These are phyloP conservation scores for Annulohypoxylon stygium DNA, from an alignment of 495 filamentous ascomycete species.

Conservation along the genomic window DNA sequence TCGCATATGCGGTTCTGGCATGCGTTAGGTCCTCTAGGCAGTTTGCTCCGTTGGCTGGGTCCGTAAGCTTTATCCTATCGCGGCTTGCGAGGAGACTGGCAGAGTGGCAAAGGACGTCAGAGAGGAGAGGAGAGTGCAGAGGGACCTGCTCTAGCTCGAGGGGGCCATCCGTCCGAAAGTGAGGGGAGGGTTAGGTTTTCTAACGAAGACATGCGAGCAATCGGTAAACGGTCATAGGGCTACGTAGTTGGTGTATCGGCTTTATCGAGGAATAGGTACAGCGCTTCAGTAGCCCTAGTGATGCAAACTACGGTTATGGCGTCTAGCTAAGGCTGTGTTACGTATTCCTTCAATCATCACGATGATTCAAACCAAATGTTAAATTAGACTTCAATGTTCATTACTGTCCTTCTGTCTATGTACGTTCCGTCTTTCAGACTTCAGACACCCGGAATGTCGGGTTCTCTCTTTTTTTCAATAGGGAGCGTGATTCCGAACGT, in stretches of 20 bases:
- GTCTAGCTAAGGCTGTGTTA: constrained; percentile 11
- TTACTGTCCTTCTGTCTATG: constrained; percentile 36
- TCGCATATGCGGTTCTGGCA: constrained; percentile 8
- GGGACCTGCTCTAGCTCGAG: constrained; percentile 36
- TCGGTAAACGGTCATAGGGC: constrained; percentile 18
- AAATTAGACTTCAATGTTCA: constrained; percentile 22
- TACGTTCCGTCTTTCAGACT: constrained; percentile 22
- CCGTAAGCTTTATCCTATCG: constrained; percentile 12
- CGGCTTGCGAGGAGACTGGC: constrained; percentile 26
- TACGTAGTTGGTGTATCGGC: constrained; percentile 22
- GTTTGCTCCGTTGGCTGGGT: background rate
- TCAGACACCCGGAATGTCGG: constrained; percentile 30
- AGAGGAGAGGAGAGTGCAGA: constrained; percentile 6
- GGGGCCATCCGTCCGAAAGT: constrained; percentile 28
- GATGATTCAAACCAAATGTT: background rate
- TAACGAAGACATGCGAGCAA: constrained; percentile 7
- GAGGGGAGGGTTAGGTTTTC: constrained; percentile 40
- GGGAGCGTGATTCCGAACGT: constrained; percentile 39
- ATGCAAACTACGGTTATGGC: constrained; percentile 9
- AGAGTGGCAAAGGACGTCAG: background rate
- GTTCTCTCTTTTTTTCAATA: constrained; percentile 12
- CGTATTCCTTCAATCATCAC: constrained; percentile 4
- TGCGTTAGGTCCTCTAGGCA: background rate
- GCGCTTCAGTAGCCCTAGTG: background rate
- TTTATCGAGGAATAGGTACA: constrained; percentile 8